Percentiles rank a stretch among this genome's conserved stretches.
phyloP scores from a whole-genome alignment of 2,329 filamentous ascomycete genomes.

The Colletotrichum siamense region DNA sequence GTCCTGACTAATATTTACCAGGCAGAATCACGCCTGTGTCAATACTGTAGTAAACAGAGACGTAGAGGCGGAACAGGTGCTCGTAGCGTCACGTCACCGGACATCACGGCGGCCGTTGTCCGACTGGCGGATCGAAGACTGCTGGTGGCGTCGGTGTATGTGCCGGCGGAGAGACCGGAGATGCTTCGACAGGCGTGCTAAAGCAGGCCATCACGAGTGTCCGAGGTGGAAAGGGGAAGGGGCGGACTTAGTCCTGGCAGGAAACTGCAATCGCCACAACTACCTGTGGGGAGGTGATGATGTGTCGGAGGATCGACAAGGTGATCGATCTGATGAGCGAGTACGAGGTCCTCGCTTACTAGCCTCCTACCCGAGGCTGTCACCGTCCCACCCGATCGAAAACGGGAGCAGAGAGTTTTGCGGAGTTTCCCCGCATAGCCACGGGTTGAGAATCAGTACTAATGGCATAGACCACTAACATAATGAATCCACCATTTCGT shows the following conservation, averaged over 20 bases:
- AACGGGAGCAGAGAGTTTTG: not conserved
- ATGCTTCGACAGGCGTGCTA: not conserved
- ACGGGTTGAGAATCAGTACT: not conserved
- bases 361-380: not conserved
- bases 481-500: not conserved
- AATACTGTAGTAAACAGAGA: not conserved
- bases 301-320: not conserved
- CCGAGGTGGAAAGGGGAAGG: not conserved
- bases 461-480: not conserved
- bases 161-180: not conserved
- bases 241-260: not conserved
- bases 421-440: not conserved
- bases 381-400: not conserved
- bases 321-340: not conserved
- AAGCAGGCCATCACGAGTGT: not conserved
- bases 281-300: not conserved
- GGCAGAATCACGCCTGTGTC: too few species aligned
- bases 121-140: not conserved
- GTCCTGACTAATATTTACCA: not conserved
- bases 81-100: not conserved
- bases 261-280: not conserved
- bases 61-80: not conserved
- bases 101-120: not conserved
- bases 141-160: not conserved
- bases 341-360: not conserved